Percentiles rank a stretch among this genome's conserved stretches.
Evolutionary conservation across 2,329 filamentous ascomycete genomes (phyloP).

Genomic region (Calonectria hongkongensis): DNA sequence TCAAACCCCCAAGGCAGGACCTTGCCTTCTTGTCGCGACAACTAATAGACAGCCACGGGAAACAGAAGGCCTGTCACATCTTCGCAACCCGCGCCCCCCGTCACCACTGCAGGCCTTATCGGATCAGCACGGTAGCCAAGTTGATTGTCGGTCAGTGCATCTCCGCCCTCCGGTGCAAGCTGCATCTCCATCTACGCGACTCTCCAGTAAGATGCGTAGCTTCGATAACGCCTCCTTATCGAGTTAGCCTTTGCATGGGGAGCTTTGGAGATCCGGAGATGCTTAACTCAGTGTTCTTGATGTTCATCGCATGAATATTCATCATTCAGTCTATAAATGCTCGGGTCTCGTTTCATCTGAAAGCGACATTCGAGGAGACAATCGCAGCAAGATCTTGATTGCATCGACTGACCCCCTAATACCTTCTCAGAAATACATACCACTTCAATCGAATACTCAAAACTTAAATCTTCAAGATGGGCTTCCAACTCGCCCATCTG

Average conservation of each 20-base stretch:
- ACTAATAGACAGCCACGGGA: neutral
- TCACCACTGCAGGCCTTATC: conserved; percentile 49
- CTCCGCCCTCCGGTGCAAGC: conserved; percentile 52
- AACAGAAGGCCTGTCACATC: conserved; percentile 39
- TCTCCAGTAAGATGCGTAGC: conserved; percentile 43
- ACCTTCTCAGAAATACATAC: neutral
- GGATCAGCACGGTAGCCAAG: conserved; percentile 45
- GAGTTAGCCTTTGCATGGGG: conserved; percentile 43
- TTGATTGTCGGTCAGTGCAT: conserved; percentile 46
- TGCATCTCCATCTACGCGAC: conserved; percentile 37
- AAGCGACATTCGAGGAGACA: conserved; percentile 26
- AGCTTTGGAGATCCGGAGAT: conserved; percentile 53
- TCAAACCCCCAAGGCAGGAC: conserved; percentile 15
- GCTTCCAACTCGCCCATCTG: conserved; percentile 54
- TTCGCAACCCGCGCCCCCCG: conserved; percentile 43
- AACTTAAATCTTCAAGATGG: conserved; percentile 49
- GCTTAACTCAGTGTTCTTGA: conserved; percentile 20
- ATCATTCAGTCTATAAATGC: conserved; percentile 49
- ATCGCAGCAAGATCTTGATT: conserved; percentile 41
- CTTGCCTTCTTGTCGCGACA: neutral
- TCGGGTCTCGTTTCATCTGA: conserved; percentile 29
- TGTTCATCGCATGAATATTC: conserved; percentile 24
- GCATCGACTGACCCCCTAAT: neutral
- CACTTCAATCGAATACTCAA: conserved; percentile 2
- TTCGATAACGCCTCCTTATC: conserved; percentile 46